A percentile compares a stretch with the other conserved stretches of the same genome.
These are phyloP conservation scores for Falciphora oryzae DNA, from an alignment of 2,329 filamentous ascomycete species.

Conservation along the genomic window DNA sequence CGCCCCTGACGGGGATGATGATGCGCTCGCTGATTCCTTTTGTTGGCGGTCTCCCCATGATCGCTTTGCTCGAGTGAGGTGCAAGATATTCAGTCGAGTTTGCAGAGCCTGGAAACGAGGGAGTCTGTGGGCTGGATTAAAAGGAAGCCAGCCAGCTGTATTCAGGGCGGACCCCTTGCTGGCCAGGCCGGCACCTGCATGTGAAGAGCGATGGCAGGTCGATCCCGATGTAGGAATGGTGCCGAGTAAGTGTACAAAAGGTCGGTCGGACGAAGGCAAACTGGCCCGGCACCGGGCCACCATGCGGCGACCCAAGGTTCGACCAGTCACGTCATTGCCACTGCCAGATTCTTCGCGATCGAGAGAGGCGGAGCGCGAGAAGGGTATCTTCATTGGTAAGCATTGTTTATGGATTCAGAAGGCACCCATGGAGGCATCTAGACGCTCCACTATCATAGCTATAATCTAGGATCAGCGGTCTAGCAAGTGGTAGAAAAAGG, in stretches of 20 bases:
- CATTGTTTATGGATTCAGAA: neutral
- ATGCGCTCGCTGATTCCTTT: neutral
- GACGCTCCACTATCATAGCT: too few species aligned
- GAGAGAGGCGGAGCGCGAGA: neutral
- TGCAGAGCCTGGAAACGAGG: neutral
- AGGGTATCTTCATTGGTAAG: neutral
- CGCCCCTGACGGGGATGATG: slow-evolving; percentile 20
- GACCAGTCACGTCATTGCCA: neutral
- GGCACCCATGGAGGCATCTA: too few species aligned
- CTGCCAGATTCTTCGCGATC: neutral
- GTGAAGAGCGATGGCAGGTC: neutral
- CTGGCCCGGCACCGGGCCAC: too few species aligned
- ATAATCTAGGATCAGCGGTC: too few species aligned
- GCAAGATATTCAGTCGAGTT: neutral
- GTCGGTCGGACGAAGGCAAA: neutral
- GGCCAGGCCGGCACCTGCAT: neutral
- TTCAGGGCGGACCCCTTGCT: neutral
- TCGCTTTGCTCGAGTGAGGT: neutral
- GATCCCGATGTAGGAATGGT: neutral
- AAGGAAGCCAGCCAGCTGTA: neutral
- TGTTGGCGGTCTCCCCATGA: neutral
- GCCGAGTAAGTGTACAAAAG: neutral
- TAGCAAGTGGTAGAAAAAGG: too few species aligned
- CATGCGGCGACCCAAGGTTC: neutral
- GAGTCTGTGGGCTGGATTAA: neutral